Base-by-base conservation (phyloP, 2,329 filamentous ascomycete species). In the Fusarium sp. region DNA sequence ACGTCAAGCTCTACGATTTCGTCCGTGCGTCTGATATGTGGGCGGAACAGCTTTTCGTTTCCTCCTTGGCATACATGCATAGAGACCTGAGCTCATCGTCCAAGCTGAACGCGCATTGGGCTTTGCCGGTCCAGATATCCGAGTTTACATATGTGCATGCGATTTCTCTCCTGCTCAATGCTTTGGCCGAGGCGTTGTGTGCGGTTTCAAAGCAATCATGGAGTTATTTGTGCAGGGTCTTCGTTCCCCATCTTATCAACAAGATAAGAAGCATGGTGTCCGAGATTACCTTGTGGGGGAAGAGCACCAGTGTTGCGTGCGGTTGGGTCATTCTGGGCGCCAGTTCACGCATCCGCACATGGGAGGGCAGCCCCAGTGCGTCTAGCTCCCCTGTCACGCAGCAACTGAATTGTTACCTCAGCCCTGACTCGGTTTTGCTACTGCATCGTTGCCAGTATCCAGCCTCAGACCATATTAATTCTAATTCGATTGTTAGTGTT, bases 61-160 rank as follows among this genome's bases (percentile, higher is more conserved):
- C 72, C 61, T 41, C 63, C 70, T 72, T 74, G 47, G 69, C 71
- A 69, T 63, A 49, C 63, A 47, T 74, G 69, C 69, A 69, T 66
- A 40, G 20, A 56, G 40, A 30, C 48, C 43, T 54, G 18, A 28
- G n/a, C 27, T 53, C 21, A 45, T 42, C 57, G 34, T 56, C 43
- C 55, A 50, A 56, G 54, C 43, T 48, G 51, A 45, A 55, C 34
- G 18, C 34, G 34, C 43, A 27, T 41, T 27, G 32, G 13, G 9
- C 34, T 21, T 34, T 11, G 20, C 42, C 28, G 25, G 18, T 28
- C 32, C 27, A 28, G 20, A 20, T 16, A 60, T 27, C 20, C 9
- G n/a, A 20, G 7, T 28, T 14, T 27, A 27, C 13, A 25, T n/a
- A 10, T 25, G 23, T 9, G 13, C 28, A 28, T 9, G 11, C 18